phyloP scores from a whole-genome alignment of 805 yeast genomes.

The Debaryomyces maramus region DNA sequence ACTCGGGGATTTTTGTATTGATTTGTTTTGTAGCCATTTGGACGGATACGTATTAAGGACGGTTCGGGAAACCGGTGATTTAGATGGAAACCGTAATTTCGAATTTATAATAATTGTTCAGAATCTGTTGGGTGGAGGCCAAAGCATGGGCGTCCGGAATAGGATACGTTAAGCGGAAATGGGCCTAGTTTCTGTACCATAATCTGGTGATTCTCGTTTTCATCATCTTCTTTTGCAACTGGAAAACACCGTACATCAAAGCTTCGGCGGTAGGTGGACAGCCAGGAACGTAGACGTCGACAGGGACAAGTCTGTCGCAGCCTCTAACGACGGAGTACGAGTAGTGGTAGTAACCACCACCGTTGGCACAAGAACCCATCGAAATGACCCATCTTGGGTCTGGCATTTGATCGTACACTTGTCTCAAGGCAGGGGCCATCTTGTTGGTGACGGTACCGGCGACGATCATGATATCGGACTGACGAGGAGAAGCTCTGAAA shows the following conservation, averaged over 20 bases:
- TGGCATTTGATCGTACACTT: slow-evolving; percentile 92
- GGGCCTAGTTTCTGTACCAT: slow-evolving; percentile 66
- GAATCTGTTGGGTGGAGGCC: no score
- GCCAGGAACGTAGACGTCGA: slow-evolving; percentile 88
- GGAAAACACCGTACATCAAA: slow-evolving; percentile 86
- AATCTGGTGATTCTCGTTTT: slow-evolving; percentile 75
- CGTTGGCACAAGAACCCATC: slow-evolving; percentile 93
- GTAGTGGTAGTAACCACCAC: slow-evolving; percentile 91
- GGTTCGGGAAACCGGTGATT: no score
- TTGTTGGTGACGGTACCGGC: slow-evolving; percentile 90
- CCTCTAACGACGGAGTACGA: slow-evolving; percentile 88
- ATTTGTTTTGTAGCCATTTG: no score
- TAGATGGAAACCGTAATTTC: no score
- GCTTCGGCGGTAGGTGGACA: slow-evolving; percentile 94
- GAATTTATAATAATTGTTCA: no score
- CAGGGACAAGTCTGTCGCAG: slow-evolving; percentile 85
- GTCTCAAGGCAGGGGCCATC: slow-evolving; percentile 93
- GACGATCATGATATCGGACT: slow-evolving; percentile 87
- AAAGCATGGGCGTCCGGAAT: no score
- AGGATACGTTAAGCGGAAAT: no score
- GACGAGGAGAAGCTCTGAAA: slow-evolving; percentile 93
- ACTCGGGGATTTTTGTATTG: no score
- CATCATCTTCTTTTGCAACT: slow-evolving; percentile 87
- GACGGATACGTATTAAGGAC: no score
- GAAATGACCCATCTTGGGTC: slow-evolving; percentile 94